Conservation (phyloP, 1,139 yeast species). For the Yamadazyma membranifaciens region DNA sequence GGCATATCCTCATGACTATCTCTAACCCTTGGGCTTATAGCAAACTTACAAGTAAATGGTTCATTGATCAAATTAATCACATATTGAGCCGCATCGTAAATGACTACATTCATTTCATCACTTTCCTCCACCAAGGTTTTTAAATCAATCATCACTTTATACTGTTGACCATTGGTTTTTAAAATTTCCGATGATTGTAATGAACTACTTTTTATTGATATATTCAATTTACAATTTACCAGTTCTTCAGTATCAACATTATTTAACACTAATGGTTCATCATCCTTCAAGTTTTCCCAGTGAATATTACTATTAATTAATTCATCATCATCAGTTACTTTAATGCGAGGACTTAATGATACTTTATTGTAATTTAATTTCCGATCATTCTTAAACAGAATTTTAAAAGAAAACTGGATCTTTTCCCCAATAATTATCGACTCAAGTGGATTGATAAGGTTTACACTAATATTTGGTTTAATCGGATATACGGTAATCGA, state of each 20-base stretch:
- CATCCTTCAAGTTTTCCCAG: constrained; percentile 44
- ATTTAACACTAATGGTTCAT: constrained; percentile 31
- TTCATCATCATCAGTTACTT: constrained; percentile 15
- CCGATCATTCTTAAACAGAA: constrained; percentile 19
- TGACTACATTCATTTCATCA: constrained; percentile 12
- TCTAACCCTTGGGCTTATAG: constrained; percentile 38
- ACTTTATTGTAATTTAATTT: constrained; percentile 22
- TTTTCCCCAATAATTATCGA: constrained; percentile 31
- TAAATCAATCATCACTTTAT: constrained; percentile 22
- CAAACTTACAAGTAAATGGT: constrained; percentile 36
- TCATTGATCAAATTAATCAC: constrained; percentile 29
- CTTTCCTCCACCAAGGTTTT: constrained; percentile 23
- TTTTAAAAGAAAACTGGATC: constrained; percentile 20
- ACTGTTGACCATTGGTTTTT: constrained; percentile 9
- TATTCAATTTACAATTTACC: constrained; percentile 14
- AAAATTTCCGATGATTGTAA: constrained; percentile 13
- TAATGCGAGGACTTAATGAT: constrained; percentile 21
- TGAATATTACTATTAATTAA: constrained; percentile 24
- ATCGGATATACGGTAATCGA: constrained; percentile 20
- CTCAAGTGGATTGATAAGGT: constrained; percentile 8
- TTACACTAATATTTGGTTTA: constrained; percentile 20
- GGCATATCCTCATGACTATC: constrained; percentile 35
- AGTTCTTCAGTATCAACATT: constrained; percentile 13
- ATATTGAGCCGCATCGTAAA: constrained; percentile 28
- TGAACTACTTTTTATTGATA: constrained; percentile 24